Evolutionary conservation across 2,329 filamentous ascomycete genomes (phyloP), one percentile per base, ranked within the genome.

Genomic region (Didymella arachidicola): DNA sequence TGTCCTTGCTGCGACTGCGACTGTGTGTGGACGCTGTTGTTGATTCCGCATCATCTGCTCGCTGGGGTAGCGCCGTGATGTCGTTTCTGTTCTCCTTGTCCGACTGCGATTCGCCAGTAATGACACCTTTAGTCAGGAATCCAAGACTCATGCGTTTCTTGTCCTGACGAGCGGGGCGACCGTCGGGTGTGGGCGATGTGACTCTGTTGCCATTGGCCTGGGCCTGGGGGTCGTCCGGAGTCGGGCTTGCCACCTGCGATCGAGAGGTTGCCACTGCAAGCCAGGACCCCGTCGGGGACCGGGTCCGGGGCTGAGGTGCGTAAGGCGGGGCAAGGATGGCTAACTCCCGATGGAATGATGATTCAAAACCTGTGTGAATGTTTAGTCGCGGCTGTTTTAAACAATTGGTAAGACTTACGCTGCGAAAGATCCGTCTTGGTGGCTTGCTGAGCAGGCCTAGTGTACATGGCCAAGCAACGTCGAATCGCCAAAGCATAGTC

Each of bases 401-500:
- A 25, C 7, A 42, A 60, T 59, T 26, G 62, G 61, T 5, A 16
- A 32, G 36, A 84, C 88, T 80, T 83, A 92, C 89, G 83, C 76
- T 81, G 82, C 60, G 85, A 82, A 34, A 92, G 80, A 72, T 90
- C 87, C 61, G 78, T 81, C 67, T 77, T 81, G 74, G 85, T 87
- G 77, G 79, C 83, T 75, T 81, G 86, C 76, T 85, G 87, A 38
- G 77, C 84, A 79, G 83, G 87, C 75, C 85, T 87, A 58, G 84
- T 83, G 75, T 92, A 91, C 67, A 88, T 83, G 4, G 82, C 82
- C 62, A 98, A 78, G 69, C 92, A 94, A 63, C 92, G 88, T 79
- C 94, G 93, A 68, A 98, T 87, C 76, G 92, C 89, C 59, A 96
- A 85, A 2, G 92, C 92, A 76, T 98, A 93, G 70, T 98, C 95